phyloP scores from a whole-genome alignment of 202 grass and related monocot genomes.

The Musa balbisiana region DNA sequence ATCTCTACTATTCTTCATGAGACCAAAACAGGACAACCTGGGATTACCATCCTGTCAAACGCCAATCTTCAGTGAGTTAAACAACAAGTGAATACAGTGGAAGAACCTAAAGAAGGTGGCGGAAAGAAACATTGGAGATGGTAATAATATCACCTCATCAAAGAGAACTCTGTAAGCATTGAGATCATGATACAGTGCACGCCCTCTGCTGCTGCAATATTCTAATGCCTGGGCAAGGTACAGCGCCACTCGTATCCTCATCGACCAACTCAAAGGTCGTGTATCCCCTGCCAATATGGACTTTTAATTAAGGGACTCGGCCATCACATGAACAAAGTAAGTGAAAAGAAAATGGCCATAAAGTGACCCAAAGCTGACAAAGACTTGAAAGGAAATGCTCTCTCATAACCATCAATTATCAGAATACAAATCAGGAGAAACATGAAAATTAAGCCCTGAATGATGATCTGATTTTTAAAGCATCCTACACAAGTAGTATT shows the following conservation, averaged over 20 bases:
- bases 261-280: conserved; percentile 12
- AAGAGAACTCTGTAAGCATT: conserved; percentile 22
- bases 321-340: not conserved
- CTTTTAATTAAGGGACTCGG: not conserved
- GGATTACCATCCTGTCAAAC: conserved; percentile 18
- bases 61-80: not conserved
- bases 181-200: conserved; percentile 20
- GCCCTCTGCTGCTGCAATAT: conserved; percentile 18
- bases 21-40: conserved; percentile 19
- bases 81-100: not conserved
- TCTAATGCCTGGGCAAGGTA: conserved; percentile 17
- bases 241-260: conserved; percentile 17
- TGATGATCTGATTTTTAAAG: not conserved
- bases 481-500: no score
- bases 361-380: no score
- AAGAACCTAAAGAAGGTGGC: not conserved
- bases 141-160: conserved; percentile 8
- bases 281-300: conserved; percentile 6
- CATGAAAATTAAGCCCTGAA: not conserved
- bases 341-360: not conserved
- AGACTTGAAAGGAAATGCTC: no score
- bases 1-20: conserved; percentile 24
- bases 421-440: not conserved
- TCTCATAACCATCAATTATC: no score
- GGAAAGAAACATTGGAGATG: not conserved